These are phyloP conservation scores for Camelina hispida DNA, from an alignment of 345 rosid genomes.

Conservation along the genomic window DNA sequence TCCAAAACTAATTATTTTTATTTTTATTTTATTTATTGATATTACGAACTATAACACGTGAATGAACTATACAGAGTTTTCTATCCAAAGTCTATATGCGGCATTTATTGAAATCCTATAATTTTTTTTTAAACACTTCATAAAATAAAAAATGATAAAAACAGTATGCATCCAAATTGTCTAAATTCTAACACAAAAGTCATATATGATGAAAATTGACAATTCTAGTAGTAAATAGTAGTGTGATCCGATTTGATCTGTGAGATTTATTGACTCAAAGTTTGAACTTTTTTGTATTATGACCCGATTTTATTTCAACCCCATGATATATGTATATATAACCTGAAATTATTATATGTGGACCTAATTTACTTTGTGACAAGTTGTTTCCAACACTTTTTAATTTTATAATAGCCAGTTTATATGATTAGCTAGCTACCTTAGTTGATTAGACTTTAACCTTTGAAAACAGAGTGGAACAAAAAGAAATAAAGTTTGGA, in stretches of 20 bases:
- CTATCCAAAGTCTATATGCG: background rate
- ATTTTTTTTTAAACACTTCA: no score
- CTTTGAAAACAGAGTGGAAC: background rate
- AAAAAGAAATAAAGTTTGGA: background rate
- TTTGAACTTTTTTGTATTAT: conserved; percentile 2
- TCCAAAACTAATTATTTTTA: background rate
- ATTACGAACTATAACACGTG: conserved; percentile 7
- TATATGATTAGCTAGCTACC: conserved; percentile 35
- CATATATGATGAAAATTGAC: conserved; percentile 19
- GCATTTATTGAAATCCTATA: background rate
- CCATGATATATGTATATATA: background rate
- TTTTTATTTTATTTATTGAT: background rate
- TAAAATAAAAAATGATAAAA: background rate
- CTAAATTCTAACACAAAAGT: background rate
- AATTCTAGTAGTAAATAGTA: conserved; percentile 14
- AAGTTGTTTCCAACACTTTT: conserved; percentile 24
- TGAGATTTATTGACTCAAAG: conserved; percentile 5
- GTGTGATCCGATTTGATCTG: conserved; percentile 3
- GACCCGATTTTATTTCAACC: background rate
- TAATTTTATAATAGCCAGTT: conserved; percentile 2
- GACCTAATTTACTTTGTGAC: conserved; percentile 29
- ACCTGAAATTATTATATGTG: conserved; percentile 31
- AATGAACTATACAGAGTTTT: conserved; percentile 5
- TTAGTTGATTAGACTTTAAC: conserved; percentile 29
- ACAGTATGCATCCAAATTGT: background rate